Evolutionary conservation across 331 rosid genomes (phyloP).

Genomic region (Quercus lobata): DNA sequence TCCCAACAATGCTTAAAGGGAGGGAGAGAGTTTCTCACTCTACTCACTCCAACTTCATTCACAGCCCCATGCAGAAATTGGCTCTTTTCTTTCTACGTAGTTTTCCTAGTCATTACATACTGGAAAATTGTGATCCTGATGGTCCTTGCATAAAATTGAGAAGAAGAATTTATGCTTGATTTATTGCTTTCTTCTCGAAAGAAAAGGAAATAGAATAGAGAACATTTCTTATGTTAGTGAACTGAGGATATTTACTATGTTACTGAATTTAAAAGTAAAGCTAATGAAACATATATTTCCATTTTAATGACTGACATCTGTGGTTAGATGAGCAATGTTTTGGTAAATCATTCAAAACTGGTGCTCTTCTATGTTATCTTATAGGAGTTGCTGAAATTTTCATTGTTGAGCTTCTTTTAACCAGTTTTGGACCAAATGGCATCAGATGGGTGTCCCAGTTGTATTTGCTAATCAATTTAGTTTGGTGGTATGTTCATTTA

Average conservation of each 20-base stretch:
- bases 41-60: constrained; percentile 20
- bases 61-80: constrained; percentile 19
- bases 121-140: constrained; percentile 23
- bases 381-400: not conserved
- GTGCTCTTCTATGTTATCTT: not conserved
- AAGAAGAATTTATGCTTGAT: constrained; percentile 23
- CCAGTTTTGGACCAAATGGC: not conserved
- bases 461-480: not conserved
- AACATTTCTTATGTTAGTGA: not conserved
- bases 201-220: not conserved
- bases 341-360: not conserved
- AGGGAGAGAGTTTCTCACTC: constrained; percentile 50
- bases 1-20: constrained; percentile 14
- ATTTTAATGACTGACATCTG: not conserved
- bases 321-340: not conserved
- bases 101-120: constrained; percentile 17
- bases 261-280: not conserved
- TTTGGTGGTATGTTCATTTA: not conserved
- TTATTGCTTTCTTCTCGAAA: constrained; percentile 19
- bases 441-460: not conserved
- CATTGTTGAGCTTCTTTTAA: not conserved
- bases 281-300: not conserved
- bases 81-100: constrained; percentile 23
- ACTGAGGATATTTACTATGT: not conserved
- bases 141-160: constrained; percentile 22